A percentile compares a stretch with the other conserved stretches of the same genome.
Conservation (phyloP, 2,329 filamentous ascomycete genomes). For the Aspergillus niger region DNA sequence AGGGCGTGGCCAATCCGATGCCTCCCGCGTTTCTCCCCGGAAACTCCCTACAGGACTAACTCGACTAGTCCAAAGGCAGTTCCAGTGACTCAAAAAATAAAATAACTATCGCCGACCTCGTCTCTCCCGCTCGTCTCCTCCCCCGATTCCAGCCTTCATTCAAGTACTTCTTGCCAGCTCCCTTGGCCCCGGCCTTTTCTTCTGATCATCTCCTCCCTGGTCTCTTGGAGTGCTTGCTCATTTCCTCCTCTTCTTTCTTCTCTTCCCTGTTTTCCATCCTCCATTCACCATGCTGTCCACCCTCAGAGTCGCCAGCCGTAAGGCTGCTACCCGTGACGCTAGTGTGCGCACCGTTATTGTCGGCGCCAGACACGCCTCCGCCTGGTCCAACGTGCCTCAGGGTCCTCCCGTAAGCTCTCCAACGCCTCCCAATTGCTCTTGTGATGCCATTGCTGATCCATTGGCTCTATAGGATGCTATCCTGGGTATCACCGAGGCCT, state of each 20-base stretch:
- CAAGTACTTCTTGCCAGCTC: conserved; percentile 2
- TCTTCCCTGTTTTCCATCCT: background rate
- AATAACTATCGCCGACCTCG: conserved; percentile 16
- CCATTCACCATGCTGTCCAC: conserved; percentile 48
- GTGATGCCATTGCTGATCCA: conserved; percentile 27
- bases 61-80: no score
- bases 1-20: conserved; percentile 16
- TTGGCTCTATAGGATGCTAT: conserved; percentile 45
- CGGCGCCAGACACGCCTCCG: conserved; percentile 67
- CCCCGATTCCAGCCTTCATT: conserved; percentile 14
- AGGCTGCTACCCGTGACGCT: conserved; percentile 43
- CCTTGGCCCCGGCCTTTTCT: conserved; percentile 2
- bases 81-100: conserved; percentile 27
- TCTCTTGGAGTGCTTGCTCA: background rate
- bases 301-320: conserved; percentile 47
- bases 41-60: conserved; percentile 17
- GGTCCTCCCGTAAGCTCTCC: conserved; percentile 78
- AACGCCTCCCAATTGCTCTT: conserved; percentile 8
- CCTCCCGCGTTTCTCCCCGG: conserved; percentile 17
- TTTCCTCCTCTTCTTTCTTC: conserved; percentile 9
- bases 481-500: conserved; percentile 82
- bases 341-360: conserved; percentile 41
- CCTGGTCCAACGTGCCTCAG: conserved; percentile 88
- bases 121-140: conserved; percentile 11
- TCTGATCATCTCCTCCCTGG: background rate